Evolutionary conservation across 2,329 filamentous ascomycete genomes (phyloP).

Genomic region (Scytalidium lignicola): DNA sequence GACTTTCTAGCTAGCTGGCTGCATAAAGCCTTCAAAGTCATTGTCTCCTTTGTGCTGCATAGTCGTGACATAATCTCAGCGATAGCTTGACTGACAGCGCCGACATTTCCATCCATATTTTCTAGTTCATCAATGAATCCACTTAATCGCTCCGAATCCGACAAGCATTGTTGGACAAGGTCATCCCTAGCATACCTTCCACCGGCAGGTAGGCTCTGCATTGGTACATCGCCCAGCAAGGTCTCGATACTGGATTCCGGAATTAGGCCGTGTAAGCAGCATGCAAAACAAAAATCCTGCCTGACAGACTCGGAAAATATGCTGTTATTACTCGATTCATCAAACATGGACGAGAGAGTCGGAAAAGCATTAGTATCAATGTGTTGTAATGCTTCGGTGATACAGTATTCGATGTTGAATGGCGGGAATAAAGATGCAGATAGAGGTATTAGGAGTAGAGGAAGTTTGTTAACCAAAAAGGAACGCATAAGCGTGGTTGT

Average conservation of each 20-base stretch:
- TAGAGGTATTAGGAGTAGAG: conserved; percentile 54
- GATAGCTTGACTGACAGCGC: conserved; percentile 74
- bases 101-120: conserved; percentile 86
- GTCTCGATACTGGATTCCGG: conserved; percentile 71
- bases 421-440: conserved; percentile 52
- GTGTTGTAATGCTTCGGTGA: conserved; percentile 59
- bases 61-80: conserved; percentile 66
- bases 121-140: conserved; percentile 77
- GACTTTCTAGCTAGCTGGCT: conserved; percentile 68
- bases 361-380: conserved; percentile 60
- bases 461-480: conserved; percentile 75
- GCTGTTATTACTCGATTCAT: conserved; percentile 47
- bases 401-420: conserved; percentile 57
- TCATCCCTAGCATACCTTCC: conserved; percentile 74
- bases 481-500: conserved; percentile 72
- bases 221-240: conserved; percentile 77
- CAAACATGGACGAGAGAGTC: conserved; percentile 59
- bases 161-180: conserved; percentile 71
- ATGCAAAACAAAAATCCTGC: conserved; percentile 84
- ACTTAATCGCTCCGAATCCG: conserved; percentile 70
- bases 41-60: conserved; percentile 70
- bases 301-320: conserved; percentile 61
- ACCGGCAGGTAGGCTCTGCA: conserved; percentile 69
- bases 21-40: conserved; percentile 72
- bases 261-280: conserved; percentile 82